Conservation (phyloP, 306 rosid species). For the Rosa multiflora region DNA sequence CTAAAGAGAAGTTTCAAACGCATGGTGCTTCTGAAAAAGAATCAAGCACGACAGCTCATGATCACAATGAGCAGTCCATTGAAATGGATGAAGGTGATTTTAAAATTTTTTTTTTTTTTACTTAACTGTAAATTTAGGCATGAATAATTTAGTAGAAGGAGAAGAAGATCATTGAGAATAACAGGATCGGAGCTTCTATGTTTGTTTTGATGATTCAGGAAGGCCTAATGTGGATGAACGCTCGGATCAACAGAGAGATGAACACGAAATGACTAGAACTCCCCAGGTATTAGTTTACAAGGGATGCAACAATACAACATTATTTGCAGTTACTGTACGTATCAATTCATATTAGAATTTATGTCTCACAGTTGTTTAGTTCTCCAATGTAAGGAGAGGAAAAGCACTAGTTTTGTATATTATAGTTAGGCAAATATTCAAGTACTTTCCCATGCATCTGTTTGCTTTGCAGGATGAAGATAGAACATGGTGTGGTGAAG, state of each 20-base stretch:
- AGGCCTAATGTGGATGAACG: constrained; percentile 37
- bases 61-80: constrained; percentile 37
- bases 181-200: neutral
- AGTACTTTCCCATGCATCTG: neutral
- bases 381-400: neutral
- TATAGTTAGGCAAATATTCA: neutral
- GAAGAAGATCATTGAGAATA: neutral
- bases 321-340: neutral
- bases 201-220: constrained; percentile 41
- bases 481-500: constrained; percentile 21
- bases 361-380: neutral
- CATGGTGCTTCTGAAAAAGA: constrained; percentile 46
- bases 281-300: constrained; percentile 51
- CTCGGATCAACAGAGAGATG: constrained; percentile 33
- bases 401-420: neutral
- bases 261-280: constrained; percentile 35
- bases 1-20: constrained; percentile 74
- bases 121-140: neutral
- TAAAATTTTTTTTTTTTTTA: neutral
- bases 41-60: constrained; percentile 38
- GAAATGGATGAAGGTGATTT: constrained; percentile 50
- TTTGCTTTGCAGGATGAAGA: constrained; percentile 31
- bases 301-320: neutral
- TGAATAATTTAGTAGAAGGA: neutral
- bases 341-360: neutral